phyloP scores from a whole-genome alignment of 2,329 filamentous ascomycete species.

The Coniella vitis region DNA sequence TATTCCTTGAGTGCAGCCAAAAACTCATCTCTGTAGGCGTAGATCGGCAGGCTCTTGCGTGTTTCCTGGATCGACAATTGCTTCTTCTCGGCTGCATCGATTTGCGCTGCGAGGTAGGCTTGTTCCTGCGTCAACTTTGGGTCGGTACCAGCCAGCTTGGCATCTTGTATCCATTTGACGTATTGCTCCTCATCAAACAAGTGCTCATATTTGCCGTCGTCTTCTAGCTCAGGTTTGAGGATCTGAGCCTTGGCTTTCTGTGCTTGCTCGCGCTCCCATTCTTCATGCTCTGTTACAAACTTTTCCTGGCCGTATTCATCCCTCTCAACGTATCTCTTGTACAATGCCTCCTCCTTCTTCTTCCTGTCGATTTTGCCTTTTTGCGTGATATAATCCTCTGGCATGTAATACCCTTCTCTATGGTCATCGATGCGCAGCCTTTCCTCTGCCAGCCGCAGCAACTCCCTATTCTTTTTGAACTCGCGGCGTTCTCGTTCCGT shows the following conservation, averaged over 20 bases:
- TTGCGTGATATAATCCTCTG: conserved; percentile 91
- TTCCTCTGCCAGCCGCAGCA: conserved; percentile 75
- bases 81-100: conserved; percentile 84
- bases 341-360: conserved; percentile 83
- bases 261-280: conserved; percentile 90
- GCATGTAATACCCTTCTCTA: conserved; percentile 84
- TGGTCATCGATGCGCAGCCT: conserved; percentile 84
- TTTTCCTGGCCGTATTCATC: conserved; percentile 84
- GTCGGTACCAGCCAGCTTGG: conserved; percentile 62
- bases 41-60: conserved; percentile 83
- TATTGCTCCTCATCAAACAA: conserved; percentile 86
- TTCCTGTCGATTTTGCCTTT: conserved; percentile 83
- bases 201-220: conserved; percentile 83
- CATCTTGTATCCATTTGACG: conserved; percentile 58
- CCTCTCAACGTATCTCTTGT: conserved; percentile 81
- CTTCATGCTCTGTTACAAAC: conserved; percentile 88
- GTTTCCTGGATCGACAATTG: conserved; percentile 86
- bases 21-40: conserved; percentile 77
- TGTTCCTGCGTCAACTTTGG: conserved; percentile 75
- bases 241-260: conserved; percentile 85
- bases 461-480: conserved; percentile 81
- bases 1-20: conserved; percentile 79
- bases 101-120: conserved; percentile 67
- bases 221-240: conserved; percentile 62
- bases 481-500: conserved; percentile 76